Percentiles rank a stretch among this genome's conserved stretches.
Conservation (phyloP, 176 grass and related monocot species). For the Puya raimondii region DNA sequence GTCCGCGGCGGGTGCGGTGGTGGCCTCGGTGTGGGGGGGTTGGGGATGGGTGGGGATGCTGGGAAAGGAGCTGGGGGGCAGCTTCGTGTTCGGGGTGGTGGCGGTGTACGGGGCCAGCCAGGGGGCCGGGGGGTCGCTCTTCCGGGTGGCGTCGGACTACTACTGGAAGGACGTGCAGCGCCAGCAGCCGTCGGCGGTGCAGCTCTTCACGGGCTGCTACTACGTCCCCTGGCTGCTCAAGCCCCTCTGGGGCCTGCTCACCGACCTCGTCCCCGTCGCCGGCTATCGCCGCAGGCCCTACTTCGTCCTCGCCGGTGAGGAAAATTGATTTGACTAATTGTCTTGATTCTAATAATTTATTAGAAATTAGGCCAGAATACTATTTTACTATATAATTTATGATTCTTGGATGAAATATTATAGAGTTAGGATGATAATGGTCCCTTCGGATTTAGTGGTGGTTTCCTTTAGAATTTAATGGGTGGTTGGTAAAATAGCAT, state of each 20-base stretch:
- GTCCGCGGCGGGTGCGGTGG: too few species aligned
- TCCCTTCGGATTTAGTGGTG: too few species aligned
- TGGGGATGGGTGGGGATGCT: constrained; percentile 66
- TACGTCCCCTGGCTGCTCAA: constrained; percentile 81
- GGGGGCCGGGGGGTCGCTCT: constrained; percentile 63
- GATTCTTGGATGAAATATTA: too few species aligned
- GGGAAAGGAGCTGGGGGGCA: constrained; percentile 61
- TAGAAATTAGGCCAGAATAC: too few species aligned
- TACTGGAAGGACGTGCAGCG: constrained; percentile 96
- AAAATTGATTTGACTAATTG: too few species aligned
- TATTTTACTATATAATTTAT: too few species aligned
- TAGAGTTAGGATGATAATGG: too few species aligned
- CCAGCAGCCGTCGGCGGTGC: constrained; percentile 68
- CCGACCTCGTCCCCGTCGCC: constrained; percentile 65
- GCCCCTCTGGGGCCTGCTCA: constrained; percentile 78
- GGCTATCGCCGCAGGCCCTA: constrained; percentile 84
- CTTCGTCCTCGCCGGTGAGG: constrained; percentile 59
- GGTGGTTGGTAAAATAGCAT: too few species aligned
- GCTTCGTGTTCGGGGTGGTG: constrained; percentile 68
- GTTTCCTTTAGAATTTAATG: too few species aligned
- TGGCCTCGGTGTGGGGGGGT: too few species aligned
- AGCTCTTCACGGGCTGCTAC: constrained; percentile 62
- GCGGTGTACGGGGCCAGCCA: constrained; percentile 77
- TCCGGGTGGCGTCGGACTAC: constrained; percentile 70
- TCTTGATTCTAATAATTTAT: too few species aligned